Evolutionary conservation across 2,329 filamentous ascomycete genomes (phyloP).

Genomic region (Nigrospora osmanthi): DNA sequence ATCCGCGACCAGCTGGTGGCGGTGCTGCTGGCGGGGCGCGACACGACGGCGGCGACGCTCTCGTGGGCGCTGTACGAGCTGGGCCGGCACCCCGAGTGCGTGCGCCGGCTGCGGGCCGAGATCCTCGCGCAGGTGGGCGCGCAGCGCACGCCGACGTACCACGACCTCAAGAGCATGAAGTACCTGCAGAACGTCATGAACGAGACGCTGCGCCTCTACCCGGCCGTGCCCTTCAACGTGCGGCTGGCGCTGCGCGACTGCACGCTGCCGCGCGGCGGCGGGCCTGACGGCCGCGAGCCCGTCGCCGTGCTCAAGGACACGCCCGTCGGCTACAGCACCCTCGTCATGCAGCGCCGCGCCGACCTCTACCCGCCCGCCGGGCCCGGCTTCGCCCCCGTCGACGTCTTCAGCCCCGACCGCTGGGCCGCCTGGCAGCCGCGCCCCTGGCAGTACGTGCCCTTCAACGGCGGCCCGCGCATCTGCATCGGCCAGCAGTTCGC

Average conservation of each 20-base stretch:
- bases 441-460: conserved; percentile 64
- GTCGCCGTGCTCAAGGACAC: conserved; percentile 61
- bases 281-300: conserved; percentile 51
- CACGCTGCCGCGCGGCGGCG: conserved; percentile 65
- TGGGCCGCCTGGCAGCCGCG: conserved; percentile 58
- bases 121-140: conserved; percentile 61
- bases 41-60: conserved; percentile 78
- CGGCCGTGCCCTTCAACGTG: conserved; percentile 72
- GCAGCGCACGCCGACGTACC: conserved; percentile 59
- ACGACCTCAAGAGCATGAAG: conserved; percentile 79
- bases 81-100: conserved; percentile 58
- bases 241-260: conserved; percentile 66
- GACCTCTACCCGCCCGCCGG: conserved; percentile 51
- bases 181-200: conserved; percentile 69
- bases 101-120: conserved; percentile 64
- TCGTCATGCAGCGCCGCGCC: conserved; percentile 64
- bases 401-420: conserved; percentile 56
- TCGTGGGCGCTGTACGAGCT: conserved; percentile 82
- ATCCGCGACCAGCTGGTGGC: conserved; percentile 80
- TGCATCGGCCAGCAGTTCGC: conserved; percentile 74
- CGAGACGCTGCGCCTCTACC: conserved; percentile 72
- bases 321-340: conserved; percentile 56
- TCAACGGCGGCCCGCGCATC: conserved; percentile 28
- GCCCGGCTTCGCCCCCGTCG: conserved; percentile 35
- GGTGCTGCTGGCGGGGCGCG: conserved; percentile 75